phyloP scores from a whole-genome alignment of 345 rosid genomes.

The Aquilaria malaccensis region DNA sequence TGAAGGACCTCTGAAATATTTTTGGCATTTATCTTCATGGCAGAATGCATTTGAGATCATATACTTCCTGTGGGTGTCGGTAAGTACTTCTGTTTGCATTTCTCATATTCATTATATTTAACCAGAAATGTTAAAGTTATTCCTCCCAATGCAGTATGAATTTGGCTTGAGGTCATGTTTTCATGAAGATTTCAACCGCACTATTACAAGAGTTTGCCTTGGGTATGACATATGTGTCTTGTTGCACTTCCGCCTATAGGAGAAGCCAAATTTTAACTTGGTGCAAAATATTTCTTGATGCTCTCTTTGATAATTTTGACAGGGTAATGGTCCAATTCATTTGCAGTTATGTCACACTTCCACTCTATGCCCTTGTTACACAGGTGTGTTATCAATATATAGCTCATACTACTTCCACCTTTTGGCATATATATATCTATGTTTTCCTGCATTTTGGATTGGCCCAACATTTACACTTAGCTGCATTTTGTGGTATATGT shows the following conservation, averaged over 20 bases:
- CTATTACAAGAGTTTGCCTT: constrained; percentile 35
- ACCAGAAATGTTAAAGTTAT: constrained; percentile 8
- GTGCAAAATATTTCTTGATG: background rate
- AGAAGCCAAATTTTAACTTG: no score
- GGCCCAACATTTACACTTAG: no score
- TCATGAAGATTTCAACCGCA: constrained; percentile 41
- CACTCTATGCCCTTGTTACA: constrained; percentile 95
- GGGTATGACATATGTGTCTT: constrained; percentile 46
- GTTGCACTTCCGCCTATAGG: no score
- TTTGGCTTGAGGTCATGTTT: constrained; percentile 83
- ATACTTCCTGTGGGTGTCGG: constrained; percentile 95
- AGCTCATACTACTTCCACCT: background rate
- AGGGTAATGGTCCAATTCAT: constrained; percentile 74
- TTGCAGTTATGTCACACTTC: constrained; percentile 91
- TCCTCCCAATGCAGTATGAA: constrained; percentile 61
- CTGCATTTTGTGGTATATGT: background rate
- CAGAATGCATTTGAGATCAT: constrained; percentile 98
- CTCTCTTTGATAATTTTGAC: constrained; percentile 7
- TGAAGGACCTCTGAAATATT: constrained; percentile 11
- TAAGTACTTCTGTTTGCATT: constrained; percentile 20
- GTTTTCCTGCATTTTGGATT: background rate
- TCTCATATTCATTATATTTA: background rate
- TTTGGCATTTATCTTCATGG: constrained; percentile 4
- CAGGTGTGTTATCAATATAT: constrained; percentile 37
- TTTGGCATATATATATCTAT: background rate